phyloP scores from a whole-genome alignment of 805 yeast species.

The Saccharomyces mikatae region DNA sequence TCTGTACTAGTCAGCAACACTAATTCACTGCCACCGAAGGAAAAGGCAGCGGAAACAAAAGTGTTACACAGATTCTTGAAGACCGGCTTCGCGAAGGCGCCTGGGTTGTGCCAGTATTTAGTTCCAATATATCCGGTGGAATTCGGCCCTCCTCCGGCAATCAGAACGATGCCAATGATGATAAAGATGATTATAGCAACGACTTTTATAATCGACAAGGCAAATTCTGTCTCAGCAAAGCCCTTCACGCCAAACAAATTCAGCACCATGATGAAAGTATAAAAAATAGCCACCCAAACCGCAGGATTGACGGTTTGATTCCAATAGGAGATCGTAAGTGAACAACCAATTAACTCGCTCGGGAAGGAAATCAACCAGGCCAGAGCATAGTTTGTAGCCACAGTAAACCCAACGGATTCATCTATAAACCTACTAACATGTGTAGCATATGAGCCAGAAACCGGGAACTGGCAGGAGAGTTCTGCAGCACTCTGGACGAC shows the following conservation, averaged over 20 bases:
- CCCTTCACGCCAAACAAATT: constrained; percentile 43
- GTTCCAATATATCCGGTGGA: constrained; percentile 34
- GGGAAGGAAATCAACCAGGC: constrained; percentile 48
- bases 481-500: constrained; percentile 32
- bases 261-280: constrained; percentile 33
- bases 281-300: constrained; percentile 19
- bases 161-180: constrained; percentile 39
- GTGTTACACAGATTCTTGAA: constrained; percentile 55
- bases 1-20: constrained; percentile 50
- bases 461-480: constrained; percentile 45
- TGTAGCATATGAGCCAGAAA: constrained; percentile 47
- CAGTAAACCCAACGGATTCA: constrained; percentile 50
- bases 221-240: constrained; percentile 45
- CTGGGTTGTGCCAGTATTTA: constrained; percentile 43
- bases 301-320: constrained; percentile 13
- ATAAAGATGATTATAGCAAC: constrained; percentile 39
- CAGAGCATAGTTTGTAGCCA: constrained; percentile 50
- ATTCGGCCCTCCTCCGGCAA: constrained; percentile 38
- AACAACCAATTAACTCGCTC: constrained; percentile 45
- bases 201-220: constrained; percentile 36
- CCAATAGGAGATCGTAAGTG: constrained; percentile 43
- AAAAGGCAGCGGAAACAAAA: constrained; percentile 58
- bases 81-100: constrained; percentile 39
- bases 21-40: constrained; percentile 62
- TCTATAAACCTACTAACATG: constrained; percentile 52